Base-by-base conservation (phyloP, 345 rosid species). In the Hibiscus trionum region DNA sequence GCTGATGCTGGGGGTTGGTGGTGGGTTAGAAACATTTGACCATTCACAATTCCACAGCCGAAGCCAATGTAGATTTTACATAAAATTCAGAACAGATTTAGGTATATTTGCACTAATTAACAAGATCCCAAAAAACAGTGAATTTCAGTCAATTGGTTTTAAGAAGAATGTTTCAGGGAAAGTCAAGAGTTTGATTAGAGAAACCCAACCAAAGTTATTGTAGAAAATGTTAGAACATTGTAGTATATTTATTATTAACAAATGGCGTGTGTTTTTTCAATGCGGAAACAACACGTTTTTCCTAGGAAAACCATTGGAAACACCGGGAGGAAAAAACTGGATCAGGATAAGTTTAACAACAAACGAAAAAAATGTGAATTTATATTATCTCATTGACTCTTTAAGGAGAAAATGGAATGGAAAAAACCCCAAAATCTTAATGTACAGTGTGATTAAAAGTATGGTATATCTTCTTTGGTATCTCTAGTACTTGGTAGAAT, bases 401-500 rank as follows among this genome's bases (percentile, higher is more conserved):
- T 26, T 27, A 21, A 10, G 24, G 33, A 58, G 31, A 58, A 24
- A 21, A 55, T 4, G 8, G 12, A 53, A 17, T n/a, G 58, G 11
- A 12, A 24, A 16, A 15, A 14, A 68, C n/a, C 29, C 1, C 53
- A 49, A 50, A 50, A 50, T 10, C 4, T 21, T 24, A 55, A 55
- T 39, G 37, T 63, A 42, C 17, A 17, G 24, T 5, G 16, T 17
- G 10, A 14, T 53, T 17, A 53, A 17, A 58, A 37, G 64, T 42
- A 58, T 56, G 60, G 4, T 56, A 49, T 3, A 49, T 4, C 14
- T 15, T 11, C 27, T 39, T 58, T 49, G 39, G 47, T 47, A 31
- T 42, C 44, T 69, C 70, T 77, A 79, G 67, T 72, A 55, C 9
- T 56, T 78, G 2, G 81, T 76, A 61, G 80, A 71, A 75, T 87